Evolutionary conservation across 345 rosid genomes (phyloP).

Genomic region (Kandelia obovata): DNA sequence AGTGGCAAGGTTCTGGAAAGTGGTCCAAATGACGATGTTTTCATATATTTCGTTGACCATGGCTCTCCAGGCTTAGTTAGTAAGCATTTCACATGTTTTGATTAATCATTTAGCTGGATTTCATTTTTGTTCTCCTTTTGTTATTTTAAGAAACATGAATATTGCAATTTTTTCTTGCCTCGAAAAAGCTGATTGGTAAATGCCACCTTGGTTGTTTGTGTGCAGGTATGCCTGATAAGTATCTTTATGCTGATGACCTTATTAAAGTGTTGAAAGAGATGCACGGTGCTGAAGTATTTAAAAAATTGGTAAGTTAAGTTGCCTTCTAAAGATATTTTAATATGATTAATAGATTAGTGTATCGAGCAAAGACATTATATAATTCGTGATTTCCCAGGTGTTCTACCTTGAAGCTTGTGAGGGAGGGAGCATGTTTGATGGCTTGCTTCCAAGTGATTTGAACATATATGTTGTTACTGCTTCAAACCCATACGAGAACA

Average conservation of each 20-base stretch:
- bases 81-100: constrained; percentile 4
- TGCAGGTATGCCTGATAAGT: constrained; percentile 39
- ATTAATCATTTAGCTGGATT: no score
- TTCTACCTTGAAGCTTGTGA: constrained; percentile 69
- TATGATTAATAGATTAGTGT: no score
- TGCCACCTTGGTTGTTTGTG: not conserved
- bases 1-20: constrained; percentile 59
- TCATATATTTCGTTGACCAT: constrained; percentile 61
- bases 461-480: constrained; percentile 61
- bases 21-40: constrained; percentile 52
- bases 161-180: not conserved
- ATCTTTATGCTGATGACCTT: constrained; percentile 42
- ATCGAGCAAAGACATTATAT: not conserved
- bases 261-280: constrained; percentile 44
- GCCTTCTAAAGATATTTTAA: no score
- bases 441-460: constrained; percentile 37
- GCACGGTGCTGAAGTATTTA: constrained; percentile 37
- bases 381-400: constrained; percentile 28
- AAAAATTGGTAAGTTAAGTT: constrained; percentile 34
- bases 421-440: constrained; percentile 64
- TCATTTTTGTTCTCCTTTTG: not conserved
- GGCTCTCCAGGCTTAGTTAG: constrained; percentile 48
- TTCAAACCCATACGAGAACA: constrained; percentile 45
- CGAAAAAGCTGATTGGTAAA: not conserved
- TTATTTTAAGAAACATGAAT: not conserved